Conservation (phyloP, 495 filamentous ascomycete genomes). For the Daldinia childiae region DNA sequence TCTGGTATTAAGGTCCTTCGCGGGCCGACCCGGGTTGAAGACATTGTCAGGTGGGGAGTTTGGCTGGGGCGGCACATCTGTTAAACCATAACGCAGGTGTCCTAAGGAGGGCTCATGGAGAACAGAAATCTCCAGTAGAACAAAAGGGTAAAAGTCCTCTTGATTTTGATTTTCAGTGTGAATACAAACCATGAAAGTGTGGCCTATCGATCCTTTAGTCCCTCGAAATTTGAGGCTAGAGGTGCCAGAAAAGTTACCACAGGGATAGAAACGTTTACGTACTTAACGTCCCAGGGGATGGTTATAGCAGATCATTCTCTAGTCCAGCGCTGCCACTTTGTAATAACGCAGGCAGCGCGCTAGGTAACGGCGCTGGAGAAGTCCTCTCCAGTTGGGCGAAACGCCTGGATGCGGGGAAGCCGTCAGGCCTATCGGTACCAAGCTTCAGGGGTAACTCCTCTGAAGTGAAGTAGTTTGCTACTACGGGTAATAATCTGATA, state of each 20-base stretch:
- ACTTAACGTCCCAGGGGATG: slow-evolving; percentile 3
- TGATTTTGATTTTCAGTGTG: slow-evolving; percentile 16
- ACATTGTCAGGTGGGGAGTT: slow-evolving; percentile 15
- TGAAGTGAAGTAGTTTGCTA: not conserved
- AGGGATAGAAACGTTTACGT: not conserved
- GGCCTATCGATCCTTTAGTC: slow-evolving; percentile 15
- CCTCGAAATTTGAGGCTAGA: slow-evolving; percentile 16
- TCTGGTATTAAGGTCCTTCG: slow-evolving; percentile 15
- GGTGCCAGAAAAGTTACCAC: slow-evolving; percentile 15
- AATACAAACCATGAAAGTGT: slow-evolving; percentile 16
- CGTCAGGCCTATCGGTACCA: not conserved
- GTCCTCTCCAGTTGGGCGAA: not conserved
- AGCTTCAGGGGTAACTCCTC: slow-evolving; percentile 34
- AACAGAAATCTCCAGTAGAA: slow-evolving; percentile 16
- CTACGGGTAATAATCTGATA: slow-evolving; percentile 1
- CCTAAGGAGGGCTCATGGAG: slow-evolving; percentile 8
- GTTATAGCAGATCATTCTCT: not conserved
- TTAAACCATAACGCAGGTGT: slow-evolving; percentile 16
- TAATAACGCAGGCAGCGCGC: not conserved
- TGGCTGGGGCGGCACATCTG: slow-evolving; percentile 14
- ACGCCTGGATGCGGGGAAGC: slow-evolving; percentile 4
- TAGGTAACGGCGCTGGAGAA: not conserved
- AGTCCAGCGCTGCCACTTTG: not conserved
- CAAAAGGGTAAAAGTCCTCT: slow-evolving; percentile 13
- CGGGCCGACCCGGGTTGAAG: slow-evolving; percentile 12